Percentiles rank a stretch among this genome's conserved stretches.
Evolutionary conservation across 768 basidiomycete genomes (phyloP).

Genomic region (Mycena vitilis): DNA sequence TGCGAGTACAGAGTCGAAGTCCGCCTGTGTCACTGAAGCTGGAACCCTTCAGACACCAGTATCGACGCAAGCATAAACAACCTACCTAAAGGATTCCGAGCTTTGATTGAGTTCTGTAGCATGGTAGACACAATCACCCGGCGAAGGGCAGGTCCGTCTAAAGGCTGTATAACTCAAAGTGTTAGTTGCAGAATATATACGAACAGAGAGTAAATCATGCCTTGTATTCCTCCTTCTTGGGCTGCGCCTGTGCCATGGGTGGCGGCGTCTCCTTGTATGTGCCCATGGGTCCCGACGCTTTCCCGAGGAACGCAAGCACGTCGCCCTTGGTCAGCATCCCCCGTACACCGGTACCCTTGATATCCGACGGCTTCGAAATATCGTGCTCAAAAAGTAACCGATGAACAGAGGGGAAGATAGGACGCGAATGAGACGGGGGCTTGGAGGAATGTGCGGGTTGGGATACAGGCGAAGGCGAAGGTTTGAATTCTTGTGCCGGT

Average conservation of each 20-base stretch:
- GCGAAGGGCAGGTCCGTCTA: constrained; percentile 76
- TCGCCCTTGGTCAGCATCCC: constrained; percentile 99
- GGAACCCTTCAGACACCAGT: constrained; percentile 25
- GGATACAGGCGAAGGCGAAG: constrained; percentile 41
- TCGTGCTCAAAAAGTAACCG: constrained; percentile 79
- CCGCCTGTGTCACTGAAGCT: constrained; percentile 57
- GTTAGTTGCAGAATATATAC: not conserved
- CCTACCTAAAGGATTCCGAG: constrained; percentile 59
- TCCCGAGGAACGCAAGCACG: constrained; percentile 86
- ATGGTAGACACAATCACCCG: constrained; percentile 72
- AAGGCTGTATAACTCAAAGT: constrained; percentile 46
- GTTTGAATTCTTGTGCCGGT: constrained; percentile 46
- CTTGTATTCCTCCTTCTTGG: constrained; percentile 53
- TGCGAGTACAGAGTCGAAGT: constrained; percentile 82
- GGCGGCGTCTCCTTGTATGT: constrained; percentile 67
- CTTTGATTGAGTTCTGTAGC: constrained; percentile 65
- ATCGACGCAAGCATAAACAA: not conserved
- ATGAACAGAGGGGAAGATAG: constrained; percentile 91
- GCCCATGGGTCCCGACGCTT: constrained; percentile 81
- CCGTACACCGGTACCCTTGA: constrained; percentile 89
- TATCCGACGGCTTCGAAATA: constrained; percentile 68
- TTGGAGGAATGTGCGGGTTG: constrained; percentile 49
- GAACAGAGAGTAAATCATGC: constrained; percentile 42
- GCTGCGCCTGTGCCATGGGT: constrained; percentile 47
- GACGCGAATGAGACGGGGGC: constrained; percentile 65